Evolutionary conservation across 345 rosid genomes (phyloP), one percentile per base, ranked within the genome.

Genomic region (Eutrema yunnanense): DNA sequence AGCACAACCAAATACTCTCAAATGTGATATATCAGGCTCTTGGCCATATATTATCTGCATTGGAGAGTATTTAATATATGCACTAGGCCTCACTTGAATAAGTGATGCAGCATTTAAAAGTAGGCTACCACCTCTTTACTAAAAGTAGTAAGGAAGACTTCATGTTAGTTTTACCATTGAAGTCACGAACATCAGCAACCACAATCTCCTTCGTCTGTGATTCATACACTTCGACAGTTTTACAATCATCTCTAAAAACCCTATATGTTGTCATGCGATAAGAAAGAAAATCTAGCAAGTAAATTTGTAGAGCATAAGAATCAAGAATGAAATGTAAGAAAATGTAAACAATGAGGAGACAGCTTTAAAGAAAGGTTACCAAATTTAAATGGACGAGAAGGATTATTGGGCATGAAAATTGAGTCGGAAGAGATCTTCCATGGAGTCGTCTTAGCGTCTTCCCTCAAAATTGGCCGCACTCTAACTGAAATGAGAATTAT

Each of bases 121-220:
- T 19, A 19, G 22, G 22, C 22, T 19, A 19, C 22, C 22, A 19
- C 22, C 22, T 19, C 22, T 19, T 19, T 19, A 19, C 22, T 19
- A 19, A 19, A 19, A 19, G 22, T 19, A 19, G 22, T 19, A 19
- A 19, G 22, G 22, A 19, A 19, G 22, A 19, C 22, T 19, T 19
- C 22, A 19, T 19, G 22, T 19, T 19, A 0, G 22, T 19, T 19
- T 8, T 78, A 88, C 98, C 96, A 61, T 92, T 92, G 67, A 92
- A 92, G 44, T 96, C 98, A 26, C 88, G 81, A 68, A 92, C 88
- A 0, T 96, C 95, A 4, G 95, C 92, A 6, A 84, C 79, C 5
- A 88, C 96, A 42, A 92, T 86, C 7, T 88, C 91, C 36, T 71
- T 79, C 2, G 96, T 92, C 22, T 95, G 85, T 22, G 87, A 84